These are phyloP conservation scores for Pascua guehoae DNA, from an alignment of 1,284 basidiomycete species.

Conservation along the genomic window DNA sequence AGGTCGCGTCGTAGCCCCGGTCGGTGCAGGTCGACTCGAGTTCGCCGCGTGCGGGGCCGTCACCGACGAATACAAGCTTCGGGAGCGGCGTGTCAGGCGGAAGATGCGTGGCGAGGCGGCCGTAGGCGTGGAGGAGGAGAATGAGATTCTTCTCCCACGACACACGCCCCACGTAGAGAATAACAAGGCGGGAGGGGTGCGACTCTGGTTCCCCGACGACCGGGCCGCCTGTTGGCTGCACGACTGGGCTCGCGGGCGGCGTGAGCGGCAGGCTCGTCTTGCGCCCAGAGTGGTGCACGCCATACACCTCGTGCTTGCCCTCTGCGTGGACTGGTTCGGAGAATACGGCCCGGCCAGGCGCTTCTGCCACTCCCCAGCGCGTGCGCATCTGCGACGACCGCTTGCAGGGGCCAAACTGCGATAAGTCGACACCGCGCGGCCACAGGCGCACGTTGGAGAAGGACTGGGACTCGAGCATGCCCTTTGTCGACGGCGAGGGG, in stretches of 20 bases:
- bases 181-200: constrained; percentile 32
- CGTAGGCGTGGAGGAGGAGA: constrained; percentile 55
- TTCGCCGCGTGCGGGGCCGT: constrained; percentile 55
- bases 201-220: background rate
- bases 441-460: constrained; percentile 56
- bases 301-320: constrained; percentile 4
- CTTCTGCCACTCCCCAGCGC: constrained; percentile 50
- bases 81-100: constrained; percentile 34
- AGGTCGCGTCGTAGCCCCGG: constrained; percentile 52
- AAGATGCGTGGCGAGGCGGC: constrained; percentile 34
- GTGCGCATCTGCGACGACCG: constrained; percentile 50
- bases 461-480: constrained; percentile 52
- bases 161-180: constrained; percentile 49
- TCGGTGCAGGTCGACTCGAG: constrained; percentile 52
- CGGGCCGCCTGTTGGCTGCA: constrained; percentile 14
- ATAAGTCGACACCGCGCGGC: constrained; percentile 54
- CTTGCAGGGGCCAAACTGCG: constrained; percentile 50
- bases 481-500: constrained; percentile 54
- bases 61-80: constrained; percentile 58
- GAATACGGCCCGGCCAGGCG: constrained; percentile 9
- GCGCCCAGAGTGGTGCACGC: constrained; percentile 45
- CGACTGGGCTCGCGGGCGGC: constrained; percentile 34
- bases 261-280: constrained; percentile 41
- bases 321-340: background rate
- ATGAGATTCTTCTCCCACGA: constrained; percentile 60